phyloP scores from a whole-genome alignment of 441 rosid genomes.

The Aquilaria agallochum region DNA sequence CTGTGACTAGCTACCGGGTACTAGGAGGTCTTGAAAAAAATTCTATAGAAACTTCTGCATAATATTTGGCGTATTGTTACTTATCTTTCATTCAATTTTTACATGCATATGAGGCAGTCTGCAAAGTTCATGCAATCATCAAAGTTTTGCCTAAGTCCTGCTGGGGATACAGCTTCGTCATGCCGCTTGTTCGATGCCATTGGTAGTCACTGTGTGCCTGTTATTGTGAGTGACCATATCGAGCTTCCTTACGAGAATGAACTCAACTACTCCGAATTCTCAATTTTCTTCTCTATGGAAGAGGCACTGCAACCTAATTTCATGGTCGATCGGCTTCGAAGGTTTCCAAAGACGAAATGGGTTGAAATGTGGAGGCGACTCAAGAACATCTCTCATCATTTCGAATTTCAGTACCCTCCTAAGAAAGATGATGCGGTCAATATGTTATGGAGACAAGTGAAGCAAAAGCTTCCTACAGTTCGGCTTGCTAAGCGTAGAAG shows the following conservation, averaged over 20 bases:
- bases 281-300: constrained; percentile 67
- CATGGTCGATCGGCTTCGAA: constrained; percentile 54
- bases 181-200: constrained; percentile 87
- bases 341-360: constrained; percentile 67
- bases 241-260: constrained; percentile 89
- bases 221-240: constrained; percentile 67
- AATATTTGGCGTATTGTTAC: constrained; percentile 50
- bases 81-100: no score
- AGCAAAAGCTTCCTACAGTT: constrained; percentile 54
- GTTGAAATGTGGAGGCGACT: constrained; percentile 66
- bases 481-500: constrained; percentile 68
- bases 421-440: constrained; percentile 67
- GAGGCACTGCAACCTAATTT: constrained; percentile 64
- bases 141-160: constrained; percentile 81
- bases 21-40: no score
- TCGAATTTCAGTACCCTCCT: constrained; percentile 72
- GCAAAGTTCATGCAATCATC: constrained; percentile 78
- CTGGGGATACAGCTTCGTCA: constrained; percentile 91
- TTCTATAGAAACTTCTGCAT: no score
- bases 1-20: no score
- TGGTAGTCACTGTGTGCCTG: constrained; percentile 81
- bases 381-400: constrained; percentile 65
- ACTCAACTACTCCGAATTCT: constrained; percentile 65
- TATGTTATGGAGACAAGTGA: constrained; percentile 86
- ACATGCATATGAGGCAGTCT: constrained; percentile 40